Base-by-base conservation (phyloP, 257 asterid genomes). In the Knoxia roxburghii region DNA sequence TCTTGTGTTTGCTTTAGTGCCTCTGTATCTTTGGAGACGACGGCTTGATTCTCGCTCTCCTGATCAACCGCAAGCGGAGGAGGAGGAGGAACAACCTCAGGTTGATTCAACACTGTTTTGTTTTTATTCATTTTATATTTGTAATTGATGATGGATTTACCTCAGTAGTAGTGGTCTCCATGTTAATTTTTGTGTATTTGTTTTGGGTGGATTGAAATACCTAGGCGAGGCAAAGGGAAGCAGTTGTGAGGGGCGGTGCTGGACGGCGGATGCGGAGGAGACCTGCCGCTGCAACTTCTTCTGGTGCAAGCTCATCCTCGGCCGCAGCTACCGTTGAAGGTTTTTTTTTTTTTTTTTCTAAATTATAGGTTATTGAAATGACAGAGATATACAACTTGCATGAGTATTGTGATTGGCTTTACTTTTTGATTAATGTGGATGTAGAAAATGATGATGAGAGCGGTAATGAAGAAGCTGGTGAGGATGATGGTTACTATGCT, bases 11-110 rank as follows among this genome's bases (percentile, higher is more conserved):
- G 83, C 86, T 35, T 60, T 93, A 73, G 78, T 93, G 67, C 99
- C 97, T 24, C 96, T 90, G 60, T 93, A 88, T 79, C 41, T 93
- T 18, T 93, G 96, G 99, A 93, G 80, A 65, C 90, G 95, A n/a
- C 87, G 82, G 10, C 71, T 75, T 63, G 90, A 87, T 82, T 85
- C 95, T 78, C 78, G 78, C 39, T 21, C 39, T 51, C 61, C 82
- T 29, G 78, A 83, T 68, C 83, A 79, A 46, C 96, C 78, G 48
- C 55, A 20, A 8, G 83, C 76, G 71, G 97, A 88, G 63, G 89
- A 88, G n/a, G n/a, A n/a, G n/a, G n/a, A n/a, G n/a, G n/a, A n/a
- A n/a, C n/a, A n/a, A 66, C 65, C 90, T 68, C 99, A 88, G 96
- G 96, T 75, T 62, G n/a, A n/a, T 45, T 37, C 14, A 14, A 0